Base-by-base conservation (phyloP, 768 basidiomycete species). In the Zangia roseola region DNA sequence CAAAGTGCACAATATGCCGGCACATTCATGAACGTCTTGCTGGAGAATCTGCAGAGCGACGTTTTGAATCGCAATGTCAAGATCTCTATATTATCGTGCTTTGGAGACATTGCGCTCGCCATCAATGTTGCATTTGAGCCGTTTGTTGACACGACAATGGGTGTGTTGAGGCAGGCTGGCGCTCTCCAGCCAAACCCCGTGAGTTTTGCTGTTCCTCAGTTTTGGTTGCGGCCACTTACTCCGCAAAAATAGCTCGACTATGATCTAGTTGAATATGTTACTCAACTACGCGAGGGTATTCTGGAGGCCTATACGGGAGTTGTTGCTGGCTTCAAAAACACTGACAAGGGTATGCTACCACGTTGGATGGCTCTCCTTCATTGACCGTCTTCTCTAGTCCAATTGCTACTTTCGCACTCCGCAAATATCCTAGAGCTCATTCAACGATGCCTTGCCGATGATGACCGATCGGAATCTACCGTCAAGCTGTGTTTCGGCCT, bases 301-400 rank as follows among this genome's bases (percentile, higher is more conserved):
- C 74, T 97, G 26, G 97, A 99, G 68, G 95, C 97, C 3, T 97
- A 97, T 61, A 95, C 91, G 5, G 94, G 95, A 21, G 86, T 99
- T 54, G 84, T 97, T 51, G 86, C 91, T 31, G 94, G 89, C 0
- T 73, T 97, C 63, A 94, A 94, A 75, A 84, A 83, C 59, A 88
- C 87, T 1, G 80, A 82, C 19, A 84, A 91, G 72, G 80, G 92
- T 90, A 47, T 35, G 52, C 30, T 10, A 6, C 7, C 19, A 23
- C 9, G 26, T 45, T 23, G 8, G 5, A 7, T 33, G 43, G 20
- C 35, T 35, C 10, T 24, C 20, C 24, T 25, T 40, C 34, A 16
- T 42, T 57, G 12, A 57, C 12, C 20, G 12, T 34, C 40, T 30
- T 49, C 46, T 36, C 25, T 20, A 59, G 45, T 53, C 13, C 49